A percentile compares a stretch with the other conserved stretches of the same genome.
Conservation (phyloP, 176 grass and related monocot genomes). For the Thalia dealbata region DNA sequence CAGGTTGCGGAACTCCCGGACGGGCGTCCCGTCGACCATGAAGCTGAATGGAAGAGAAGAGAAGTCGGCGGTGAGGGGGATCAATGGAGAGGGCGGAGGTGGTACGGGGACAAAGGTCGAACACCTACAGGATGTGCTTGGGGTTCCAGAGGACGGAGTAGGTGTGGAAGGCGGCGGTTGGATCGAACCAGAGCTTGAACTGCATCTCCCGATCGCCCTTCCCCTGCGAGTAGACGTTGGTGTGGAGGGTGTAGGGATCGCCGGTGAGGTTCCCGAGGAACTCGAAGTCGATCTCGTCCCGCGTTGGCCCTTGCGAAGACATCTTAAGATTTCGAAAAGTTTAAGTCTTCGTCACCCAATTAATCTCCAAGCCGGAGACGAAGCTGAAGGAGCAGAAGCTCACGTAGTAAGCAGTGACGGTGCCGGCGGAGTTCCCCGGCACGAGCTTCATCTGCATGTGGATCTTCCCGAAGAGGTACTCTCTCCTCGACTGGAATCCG, state of each 20-base stretch:
- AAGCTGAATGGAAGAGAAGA: neutral
- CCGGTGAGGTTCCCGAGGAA: constrained; percentile 5
- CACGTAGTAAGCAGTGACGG: constrained; percentile 11
- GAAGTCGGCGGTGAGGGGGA: no score
- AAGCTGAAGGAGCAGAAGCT: neutral
- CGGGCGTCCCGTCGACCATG: constrained; percentile 4
- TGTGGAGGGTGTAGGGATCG: constrained; percentile 4
- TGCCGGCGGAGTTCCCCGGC: constrained; percentile 10
- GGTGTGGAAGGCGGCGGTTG: neutral
- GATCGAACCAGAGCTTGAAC: constrained; percentile 13
- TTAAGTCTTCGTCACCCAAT: neutral
- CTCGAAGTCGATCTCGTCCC: constrained; percentile 12
- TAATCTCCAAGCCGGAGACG: neutral
- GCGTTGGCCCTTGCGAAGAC: neutral
- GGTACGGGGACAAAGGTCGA: no score
- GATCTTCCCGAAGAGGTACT: constrained; percentile 10
- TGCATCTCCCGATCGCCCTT: constrained; percentile 6
- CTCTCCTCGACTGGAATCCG: constrained; percentile 12
- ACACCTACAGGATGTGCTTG: neutral
- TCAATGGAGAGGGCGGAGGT: neutral
- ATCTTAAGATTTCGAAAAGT: neutral
- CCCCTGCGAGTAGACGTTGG: constrained; percentile 6
- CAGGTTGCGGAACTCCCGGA: constrained; percentile 5
- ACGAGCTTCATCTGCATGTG: constrained; percentile 10
- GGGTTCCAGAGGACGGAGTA: constrained; percentile 10